phyloP scores from a whole-genome alignment of 345 rosid species.

The Heritiera fomes region DNA sequence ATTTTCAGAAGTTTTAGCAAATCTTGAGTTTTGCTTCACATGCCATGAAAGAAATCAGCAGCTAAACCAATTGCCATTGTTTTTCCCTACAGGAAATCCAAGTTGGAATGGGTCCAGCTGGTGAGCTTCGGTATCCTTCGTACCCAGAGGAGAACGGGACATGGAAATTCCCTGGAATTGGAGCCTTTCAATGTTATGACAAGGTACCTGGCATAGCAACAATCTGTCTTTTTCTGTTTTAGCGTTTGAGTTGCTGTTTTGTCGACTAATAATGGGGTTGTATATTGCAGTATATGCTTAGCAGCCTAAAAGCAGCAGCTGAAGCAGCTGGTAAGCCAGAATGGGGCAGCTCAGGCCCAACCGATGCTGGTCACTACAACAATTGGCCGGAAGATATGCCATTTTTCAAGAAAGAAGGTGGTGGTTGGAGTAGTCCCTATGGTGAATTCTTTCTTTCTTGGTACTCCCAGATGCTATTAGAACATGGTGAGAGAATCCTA shows the following conservation, averaged over 20 bases:
- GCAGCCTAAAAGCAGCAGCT: slow-evolving; percentile 87
- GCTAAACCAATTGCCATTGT: neutral
- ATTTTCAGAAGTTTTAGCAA: neutral
- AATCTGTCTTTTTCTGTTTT: neutral
- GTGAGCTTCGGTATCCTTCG: slow-evolving; percentile 92
- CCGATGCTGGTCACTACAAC: slow-evolving; percentile 93
- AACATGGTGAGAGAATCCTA: slow-evolving; percentile 79
- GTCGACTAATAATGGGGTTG: neutral
- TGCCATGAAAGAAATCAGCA: neutral
- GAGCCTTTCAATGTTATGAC: slow-evolving; percentile 97
- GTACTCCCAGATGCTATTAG: slow-evolving; percentile 87
- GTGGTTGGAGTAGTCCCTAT: slow-evolving; percentile 77
- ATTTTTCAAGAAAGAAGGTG: slow-evolving; percentile 76
- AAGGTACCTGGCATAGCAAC: slow-evolving; percentile 42
- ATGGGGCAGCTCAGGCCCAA: slow-evolving; percentile 94
- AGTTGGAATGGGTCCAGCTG: slow-evolving; percentile 99
- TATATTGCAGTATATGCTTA: slow-evolving; percentile 65
- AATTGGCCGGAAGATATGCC: slow-evolving; percentile 96
- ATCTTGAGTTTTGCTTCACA: neutral
- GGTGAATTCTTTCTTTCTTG: slow-evolving; percentile 92
- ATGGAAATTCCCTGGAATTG: slow-evolving; percentile 97
- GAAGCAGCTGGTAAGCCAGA: slow-evolving; percentile 86
- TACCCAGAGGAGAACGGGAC: slow-evolving; percentile 85
- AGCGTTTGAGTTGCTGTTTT: neutral
- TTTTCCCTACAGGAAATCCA: slow-evolving; percentile 74